phyloP scores from a whole-genome alignment of 2,329 filamentous ascomycete species.

The Pseudogymnoascus sp. region DNA sequence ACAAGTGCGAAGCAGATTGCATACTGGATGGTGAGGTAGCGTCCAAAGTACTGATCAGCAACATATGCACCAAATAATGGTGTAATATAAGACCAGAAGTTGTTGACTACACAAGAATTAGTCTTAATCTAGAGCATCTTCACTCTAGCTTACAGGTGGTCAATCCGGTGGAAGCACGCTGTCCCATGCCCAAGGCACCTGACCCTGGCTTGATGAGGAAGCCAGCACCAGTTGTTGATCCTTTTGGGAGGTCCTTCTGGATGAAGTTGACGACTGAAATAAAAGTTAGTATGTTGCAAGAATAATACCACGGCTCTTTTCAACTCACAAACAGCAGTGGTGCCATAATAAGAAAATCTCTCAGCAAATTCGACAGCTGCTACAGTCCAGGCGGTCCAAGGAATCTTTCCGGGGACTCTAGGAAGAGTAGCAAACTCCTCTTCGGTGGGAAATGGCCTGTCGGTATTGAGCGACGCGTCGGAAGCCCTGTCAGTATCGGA shows the following conservation, averaged over 20 bases:
- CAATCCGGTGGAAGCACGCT: constrained; percentile 40
- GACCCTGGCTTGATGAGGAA: constrained; percentile 29
- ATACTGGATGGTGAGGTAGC: constrained; percentile 48
- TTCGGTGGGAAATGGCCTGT: constrained; percentile 41
- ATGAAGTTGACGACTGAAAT: constrained; percentile 9
- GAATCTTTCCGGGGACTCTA: constrained; percentile 54
- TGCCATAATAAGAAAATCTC: constrained; percentile 69
- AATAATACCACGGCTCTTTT: neutral
- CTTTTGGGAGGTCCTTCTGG: neutral
- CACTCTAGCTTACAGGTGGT: constrained; percentile 28
- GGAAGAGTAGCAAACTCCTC: constrained; percentile 53
- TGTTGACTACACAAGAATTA: constrained; percentile 32
- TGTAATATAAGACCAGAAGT: constrained; percentile 44
- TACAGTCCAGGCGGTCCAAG: constrained; percentile 59
- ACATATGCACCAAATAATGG: constrained; percentile 46
- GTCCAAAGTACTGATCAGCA: constrained; percentile 59
- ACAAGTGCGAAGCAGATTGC: constrained; percentile 50
- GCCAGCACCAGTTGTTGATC: constrained; percentile 36
- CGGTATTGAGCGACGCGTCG: constrained; percentile 7
- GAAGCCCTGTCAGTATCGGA: constrained; percentile 12
- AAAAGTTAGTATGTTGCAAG: constrained; percentile 14
- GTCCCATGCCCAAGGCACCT: constrained; percentile 37
- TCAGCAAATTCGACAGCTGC: constrained; percentile 66
- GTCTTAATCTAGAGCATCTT: constrained; percentile 14
- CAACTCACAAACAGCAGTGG: constrained; percentile 53